A percentile compares a stretch with the other conserved stretches of the same genome.
Evolutionary conservation across 1,284 basidiomycete genomes (phyloP).

Genomic region (Cryptococcus deneoformans): DNA sequence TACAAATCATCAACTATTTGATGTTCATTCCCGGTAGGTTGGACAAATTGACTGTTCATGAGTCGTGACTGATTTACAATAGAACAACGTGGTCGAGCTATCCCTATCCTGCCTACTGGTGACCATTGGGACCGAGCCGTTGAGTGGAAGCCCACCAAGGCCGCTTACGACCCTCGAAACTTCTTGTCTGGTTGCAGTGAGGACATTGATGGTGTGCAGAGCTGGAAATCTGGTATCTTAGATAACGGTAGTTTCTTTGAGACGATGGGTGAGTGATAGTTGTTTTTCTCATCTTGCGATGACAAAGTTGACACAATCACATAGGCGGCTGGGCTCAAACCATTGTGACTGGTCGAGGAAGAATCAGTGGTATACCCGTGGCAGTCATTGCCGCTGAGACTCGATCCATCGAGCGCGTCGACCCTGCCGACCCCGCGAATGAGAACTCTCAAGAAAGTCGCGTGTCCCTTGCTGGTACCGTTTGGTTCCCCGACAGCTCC

Average conservation of each 20-base stretch:
- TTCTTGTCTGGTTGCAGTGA: slow-evolving; percentile 92
- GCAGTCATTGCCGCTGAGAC: slow-evolving; percentile 92
- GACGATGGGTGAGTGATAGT: slow-evolving; percentile 39
- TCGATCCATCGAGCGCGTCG: slow-evolving; percentile 92
- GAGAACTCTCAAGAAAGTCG: slow-evolving; percentile 95
- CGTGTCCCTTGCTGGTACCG: slow-evolving; percentile 99
- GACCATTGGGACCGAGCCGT: slow-evolving; percentile 94
- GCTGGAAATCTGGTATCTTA: slow-evolving; percentile 89
- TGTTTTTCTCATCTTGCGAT: neutral
- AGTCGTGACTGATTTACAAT: neutral
- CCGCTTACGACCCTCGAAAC: slow-evolving; percentile 96
- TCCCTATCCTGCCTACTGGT: slow-evolving; percentile 67
- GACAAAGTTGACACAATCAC: slow-evolving; percentile 3
- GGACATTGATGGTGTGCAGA: slow-evolving; percentile 63
- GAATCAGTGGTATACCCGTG: slow-evolving; percentile 94
- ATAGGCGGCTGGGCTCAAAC: slow-evolving; percentile 93
- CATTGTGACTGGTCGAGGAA: slow-evolving; percentile 89
- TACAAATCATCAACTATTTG: slow-evolving; percentile 91
- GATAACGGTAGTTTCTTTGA: slow-evolving; percentile 83
- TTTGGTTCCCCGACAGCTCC: slow-evolving; percentile 99
- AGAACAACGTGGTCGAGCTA: slow-evolving; percentile 64
- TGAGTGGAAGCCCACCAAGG: slow-evolving; percentile 85
- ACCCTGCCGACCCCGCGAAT: slow-evolving; percentile 99
- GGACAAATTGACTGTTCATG: neutral
- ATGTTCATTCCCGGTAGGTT: slow-evolving; percentile 75